These are phyloP conservation scores for Boletus vinaceobasis DNA, from an alignment of 768 basidiomycete genomes.

Conservation along the genomic window DNA sequence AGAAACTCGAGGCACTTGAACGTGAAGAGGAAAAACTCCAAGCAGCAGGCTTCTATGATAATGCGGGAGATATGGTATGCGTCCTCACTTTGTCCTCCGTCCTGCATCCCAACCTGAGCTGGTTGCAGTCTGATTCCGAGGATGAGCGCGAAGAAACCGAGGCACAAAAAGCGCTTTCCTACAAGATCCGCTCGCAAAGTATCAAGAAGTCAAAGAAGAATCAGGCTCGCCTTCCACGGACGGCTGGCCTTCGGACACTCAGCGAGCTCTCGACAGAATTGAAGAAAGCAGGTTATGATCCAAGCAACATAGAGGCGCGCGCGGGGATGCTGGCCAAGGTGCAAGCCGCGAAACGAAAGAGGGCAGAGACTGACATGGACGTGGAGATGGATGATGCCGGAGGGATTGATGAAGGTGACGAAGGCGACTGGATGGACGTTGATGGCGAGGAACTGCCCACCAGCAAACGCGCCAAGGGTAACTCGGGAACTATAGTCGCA, in stretches of 20 bases:
- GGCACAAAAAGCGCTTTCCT: constrained; percentile 53
- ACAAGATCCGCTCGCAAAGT: constrained; percentile 70
- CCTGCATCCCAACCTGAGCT: not conserved
- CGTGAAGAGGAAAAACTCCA: constrained; percentile 94
- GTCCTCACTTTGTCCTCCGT: not conserved
- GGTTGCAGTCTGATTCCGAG: constrained; percentile 49
- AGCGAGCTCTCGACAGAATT: constrained; percentile 75
- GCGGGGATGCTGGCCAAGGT: constrained; percentile 79
- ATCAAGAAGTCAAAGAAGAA: constrained; percentile 89
- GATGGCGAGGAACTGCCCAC: constrained; percentile 49
- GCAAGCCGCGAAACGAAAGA: constrained; percentile 60
- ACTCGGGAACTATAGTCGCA: constrained; percentile 54
- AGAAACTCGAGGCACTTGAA: constrained; percentile 95
- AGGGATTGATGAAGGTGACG: constrained; percentile 36
- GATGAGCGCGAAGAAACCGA: constrained; percentile 78
- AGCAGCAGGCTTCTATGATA: constrained; percentile 93
- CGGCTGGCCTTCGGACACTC: constrained; percentile 60
- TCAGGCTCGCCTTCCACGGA: constrained; percentile 72
- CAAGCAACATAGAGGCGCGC: constrained; percentile 84
- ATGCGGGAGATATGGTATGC: constrained; percentile 80
- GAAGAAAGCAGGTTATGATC: constrained; percentile 87
- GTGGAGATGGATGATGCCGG: constrained; percentile 56
- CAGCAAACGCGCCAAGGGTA: constrained; percentile 60
- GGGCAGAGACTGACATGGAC: constrained; percentile 49
- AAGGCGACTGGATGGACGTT: constrained; percentile 53